Percentiles rank a stretch among this genome's conserved stretches.
phyloP scores from a whole-genome alignment of 495 filamentous ascomycete genomes.

The Trichoderma reesei region DNA sequence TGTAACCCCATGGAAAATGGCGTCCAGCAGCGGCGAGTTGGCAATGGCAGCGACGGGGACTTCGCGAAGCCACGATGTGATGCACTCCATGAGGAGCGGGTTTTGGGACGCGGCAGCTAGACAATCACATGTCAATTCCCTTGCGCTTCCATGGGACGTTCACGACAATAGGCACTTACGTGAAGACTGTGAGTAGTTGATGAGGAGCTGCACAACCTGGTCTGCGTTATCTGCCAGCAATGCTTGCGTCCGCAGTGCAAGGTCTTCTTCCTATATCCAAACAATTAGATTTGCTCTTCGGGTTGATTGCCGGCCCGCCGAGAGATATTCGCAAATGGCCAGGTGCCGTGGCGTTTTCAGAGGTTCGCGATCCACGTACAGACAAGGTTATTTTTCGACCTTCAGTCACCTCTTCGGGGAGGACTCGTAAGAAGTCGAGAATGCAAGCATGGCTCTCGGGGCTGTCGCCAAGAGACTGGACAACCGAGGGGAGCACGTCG shows the following conservation, averaged over 20 bases:
- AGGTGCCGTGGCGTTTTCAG: constrained; percentile 20
- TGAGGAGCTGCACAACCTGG: constrained; percentile 74
- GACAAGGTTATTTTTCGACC: constrained; percentile 97
- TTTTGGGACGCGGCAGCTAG: constrained; percentile 64
- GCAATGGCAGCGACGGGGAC: constrained; percentile 76
- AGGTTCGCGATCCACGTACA: constrained; percentile 65
- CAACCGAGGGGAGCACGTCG: constrained; percentile 75
- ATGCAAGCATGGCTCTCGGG: constrained; percentile 71
- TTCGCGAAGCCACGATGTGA: constrained; percentile 92
- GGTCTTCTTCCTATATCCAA: constrained; percentile 79
- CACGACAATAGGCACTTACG: constrained; percentile 40
- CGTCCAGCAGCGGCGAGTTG: constrained; percentile 72
- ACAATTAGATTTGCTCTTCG: constrained; percentile 43
- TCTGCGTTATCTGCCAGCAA: constrained; percentile 82
- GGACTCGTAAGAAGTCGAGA: constrained; percentile 88
- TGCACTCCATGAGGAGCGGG: constrained; percentile 85
- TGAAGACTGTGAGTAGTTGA: constrained; percentile 84
- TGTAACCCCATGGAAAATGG: constrained; percentile 66
- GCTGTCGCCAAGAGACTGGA: constrained; percentile 65
- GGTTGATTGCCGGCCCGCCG: constrained; percentile 30
- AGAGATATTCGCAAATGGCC: constrained; percentile 27
- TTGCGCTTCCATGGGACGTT: neutral
- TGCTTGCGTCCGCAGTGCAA: constrained; percentile 69
- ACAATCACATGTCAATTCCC: constrained; percentile 15
- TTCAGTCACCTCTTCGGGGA: constrained; percentile 98